Base-by-base conservation (phyloP, 2,329 filamentous ascomycete genomes). In the Pseudogymnoascus sp. region DNA sequence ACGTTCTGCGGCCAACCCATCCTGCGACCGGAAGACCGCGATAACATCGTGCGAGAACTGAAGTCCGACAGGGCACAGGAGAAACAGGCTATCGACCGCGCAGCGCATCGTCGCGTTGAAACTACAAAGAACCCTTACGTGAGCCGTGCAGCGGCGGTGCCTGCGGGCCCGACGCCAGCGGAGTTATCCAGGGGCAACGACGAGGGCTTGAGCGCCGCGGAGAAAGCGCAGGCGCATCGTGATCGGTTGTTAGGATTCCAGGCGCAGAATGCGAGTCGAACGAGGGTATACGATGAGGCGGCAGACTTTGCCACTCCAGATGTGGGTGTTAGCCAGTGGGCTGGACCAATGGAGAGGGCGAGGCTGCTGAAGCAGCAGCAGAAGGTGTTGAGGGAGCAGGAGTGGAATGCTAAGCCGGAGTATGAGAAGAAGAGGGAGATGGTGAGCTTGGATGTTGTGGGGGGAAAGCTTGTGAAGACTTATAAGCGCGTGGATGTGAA, bases 41-140 rank as follows among this genome's bases (percentile, higher is more conserved):
- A 95, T 68, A 84, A 82, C 35, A 96, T 99, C 84, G 88, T 97
- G 57, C 82, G 83, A 25, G 87, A 93, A 68, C 80, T 99, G 11
- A 86, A 87, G 38, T 88, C 90, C 59, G 93, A 97, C 75, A 85
- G 92, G 4, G 93, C 92, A 2, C 84, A 87, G 62, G 93, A 97
- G 75, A 89, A 86, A 69, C 91, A 91, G 88, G 86, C 87, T 0
- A 85, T 82, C 1, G 91, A 97, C 72, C 89, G 92, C 61, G 84
- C 84, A 2, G 76, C 82, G 0, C 83, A 92, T 68, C 83, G 81
- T 59, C 81, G 81, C 25, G 81, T 87, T 0, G 88, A 91, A 11
- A 80, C 90, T 3, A 37, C 36, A 11, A 58, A 35, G 25, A 36
- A 35, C 15, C 57, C 60, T 6, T 57, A 30, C 8, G 20, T 39